Evolutionary conservation across 768 basidiomycete genomes (phyloP), one percentile per base, ranked within the genome.

Genomic region (Tylopilus rubrobrunneus): DNA sequence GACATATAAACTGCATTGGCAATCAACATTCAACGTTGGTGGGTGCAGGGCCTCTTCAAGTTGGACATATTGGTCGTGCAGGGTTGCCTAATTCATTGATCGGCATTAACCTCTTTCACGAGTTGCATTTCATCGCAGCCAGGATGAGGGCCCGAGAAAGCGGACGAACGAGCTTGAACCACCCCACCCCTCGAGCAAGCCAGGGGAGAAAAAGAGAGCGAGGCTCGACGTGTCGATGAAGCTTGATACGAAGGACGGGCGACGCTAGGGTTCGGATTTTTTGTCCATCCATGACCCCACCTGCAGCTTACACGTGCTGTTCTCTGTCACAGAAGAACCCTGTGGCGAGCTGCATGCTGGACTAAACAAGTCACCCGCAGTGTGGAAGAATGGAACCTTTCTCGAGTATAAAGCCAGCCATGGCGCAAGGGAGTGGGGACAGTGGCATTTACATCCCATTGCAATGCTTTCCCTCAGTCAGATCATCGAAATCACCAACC

Each of bases 391-490:
- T 28, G 34, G n/a, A 39, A 10, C 34, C 14, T 11, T 4, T 12
- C 29, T 11, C 36, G 3, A 15, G 52, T 63, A 62, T 56, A 67
- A 58, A 7, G 21, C 29, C 19, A 43, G 11, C 19, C 25, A 10
- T 8, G 45, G 27, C 1, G 12, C 28, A 34, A 19, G 23, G 21
- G 45, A 1, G 31, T 40, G 33, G 10, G 5, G 8, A 34, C 31
- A 45, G 40, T 48, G 31, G 12, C 6, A 1, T 25, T 25, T 25
- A 33, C 33, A 3, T 8, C 48, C 44, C 19, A 33, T n/a, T 5
- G 27, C 49, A 27, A 65, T 67, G 65, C 29, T 2, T 21, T 59
- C 64, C 40, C 19, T 62, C 9, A 0, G 11, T 27, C 55, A 65
- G 28, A 9, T 55, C 28, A 41, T 67, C 41, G 40, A 57, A 3